Evolutionary conservation across 768 basidiomycete species (phyloP), one percentile per base, ranked within the genome.

Genomic region (Pseudohyphozyma bogoriensis): DNA sequence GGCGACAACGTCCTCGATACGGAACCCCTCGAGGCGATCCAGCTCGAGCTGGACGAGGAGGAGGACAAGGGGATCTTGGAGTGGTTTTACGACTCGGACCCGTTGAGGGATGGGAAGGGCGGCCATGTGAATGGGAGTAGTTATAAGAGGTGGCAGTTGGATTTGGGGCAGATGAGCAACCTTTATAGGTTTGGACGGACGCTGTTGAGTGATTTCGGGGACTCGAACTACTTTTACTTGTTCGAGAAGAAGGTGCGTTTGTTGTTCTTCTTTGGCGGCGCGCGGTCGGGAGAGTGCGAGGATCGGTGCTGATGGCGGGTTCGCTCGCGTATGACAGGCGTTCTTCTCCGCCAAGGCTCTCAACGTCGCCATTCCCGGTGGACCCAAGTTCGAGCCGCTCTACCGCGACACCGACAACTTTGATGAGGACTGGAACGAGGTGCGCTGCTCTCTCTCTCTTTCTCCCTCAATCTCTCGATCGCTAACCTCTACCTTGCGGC

Each of bases 21-120:
- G 13, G 95, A 99, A 50, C 95, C 95, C 45, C 79, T 99, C 55
- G 95, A 99, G 73, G 89, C 91, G 26, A 99, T 99, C 70, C 95
- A 97, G 75, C 78, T 97, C 56, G 95, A 99, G 67, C 77, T 99
- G 37, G 95, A 99, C 69, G 75, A 83, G 49, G 86, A 89, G 59
- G 95, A 99, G 75, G 95, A 99, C 69, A 72, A 79, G 32, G 85
- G 93, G 20, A 90, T 97, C 58, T 76, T 86, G 59, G 92, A 97
- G 62, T 99, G 95, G 95, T 95, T 99, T 75, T 99, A 99, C 74
- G 95, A 99, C 72, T 83, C 91, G 16, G 91, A 90, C 71, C 93
- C 95, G 4, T 82, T 96, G 56, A 75, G 90, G 66, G 92, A 95
- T 77, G 86, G 88, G 0, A 79, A 83, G 13, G n/a, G n/a, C n/a